Base-by-base conservation (phyloP, 257 asterid genomes). In the Cruciata laevipes region DNA sequence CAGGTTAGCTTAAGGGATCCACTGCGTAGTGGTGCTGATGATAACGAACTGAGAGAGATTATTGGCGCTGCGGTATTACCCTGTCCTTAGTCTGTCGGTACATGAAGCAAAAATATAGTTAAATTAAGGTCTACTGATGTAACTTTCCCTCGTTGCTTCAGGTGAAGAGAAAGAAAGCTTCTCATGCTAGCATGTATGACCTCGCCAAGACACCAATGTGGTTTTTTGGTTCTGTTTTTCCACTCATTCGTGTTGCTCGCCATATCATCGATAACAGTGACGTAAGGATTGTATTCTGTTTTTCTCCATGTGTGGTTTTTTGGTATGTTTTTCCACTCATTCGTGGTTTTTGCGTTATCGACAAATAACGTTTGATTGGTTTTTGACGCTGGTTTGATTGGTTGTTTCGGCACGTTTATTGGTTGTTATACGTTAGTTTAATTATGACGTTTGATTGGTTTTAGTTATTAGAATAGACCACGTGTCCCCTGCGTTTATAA, bases 1-100 rank as follows among this genome's bases (percentile, higher is more conserved):
- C 92, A 94, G 97, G 97, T 90, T 71, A 88, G 97, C 84, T 86
- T 94, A 86, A 86, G 91, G 86, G 99, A 86, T 74, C 97, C 99
- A 42, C 75, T 88, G 73, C 97, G 95, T 64, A 16, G 57, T 74
- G 99, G 96, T 40, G 91, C 69, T 63, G 89, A 80, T 66, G 96
- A 94, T 82, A 62, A 76, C 71, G 91, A 83, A 78, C 92, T 94
- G 51, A 84, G 69, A 86, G 84, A 83, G 74, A 86, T 94, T 73
- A 87, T 94, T 59, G 87, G 86, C 66, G 88, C 89, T 66, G 95
- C 96, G 73, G 97, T 94, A 83, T 35, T 80, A 74, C 47, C 61
- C 70, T 69, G 37, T 24, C 57, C 12, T 69, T 73, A n/a, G 75
- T 55, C 32, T 59, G 63, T 63, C 52, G 69, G 59, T 27, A 66